Evolutionary conservation across 192 early-diverging fungal species (phyloP).

Genomic region (Jimgerdemannia flammicorona): DNA sequence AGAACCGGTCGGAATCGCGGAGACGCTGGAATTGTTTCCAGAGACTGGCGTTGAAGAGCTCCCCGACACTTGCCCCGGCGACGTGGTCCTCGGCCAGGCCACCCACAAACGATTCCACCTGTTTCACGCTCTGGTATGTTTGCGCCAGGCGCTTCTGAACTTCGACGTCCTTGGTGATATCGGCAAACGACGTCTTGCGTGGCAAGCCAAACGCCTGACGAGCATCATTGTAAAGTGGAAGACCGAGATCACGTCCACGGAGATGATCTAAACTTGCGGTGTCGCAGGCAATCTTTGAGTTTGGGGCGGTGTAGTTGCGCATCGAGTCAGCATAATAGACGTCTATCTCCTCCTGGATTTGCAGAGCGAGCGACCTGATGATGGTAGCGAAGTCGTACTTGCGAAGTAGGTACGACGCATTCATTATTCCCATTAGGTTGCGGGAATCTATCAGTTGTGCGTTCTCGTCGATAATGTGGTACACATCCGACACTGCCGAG

Average conservation of each 20-base stretch:
- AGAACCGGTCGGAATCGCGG: slow-evolving; percentile 45
- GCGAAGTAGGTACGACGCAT: no score
- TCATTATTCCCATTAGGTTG: no score
- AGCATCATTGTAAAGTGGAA: slow-evolving; percentile 9
- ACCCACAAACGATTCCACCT: slow-evolving; percentile 12
- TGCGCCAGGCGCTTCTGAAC: no score
- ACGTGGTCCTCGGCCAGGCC: slow-evolving; percentile 10
- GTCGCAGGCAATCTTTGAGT: not conserved
- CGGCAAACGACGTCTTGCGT: slow-evolving; percentile 1
- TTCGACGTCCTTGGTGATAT: slow-evolving; percentile 3
- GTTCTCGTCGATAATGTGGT: no score
- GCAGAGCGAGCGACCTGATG: slow-evolving; percentile 2
- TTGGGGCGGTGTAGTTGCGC: not conserved
- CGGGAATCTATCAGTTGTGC: no score
- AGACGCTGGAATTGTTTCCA: slow-evolving; percentile 36
- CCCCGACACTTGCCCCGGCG: no score
- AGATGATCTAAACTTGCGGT: not conserved
- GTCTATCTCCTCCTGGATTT: slow-evolving; percentile 13
- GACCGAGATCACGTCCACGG: slow-evolving; percentile 4
- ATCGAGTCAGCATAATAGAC: slow-evolving; percentile 4
- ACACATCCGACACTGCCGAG: no score
- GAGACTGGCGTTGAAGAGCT: no score
- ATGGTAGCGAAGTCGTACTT: no score
- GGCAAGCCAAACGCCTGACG: not conserved
- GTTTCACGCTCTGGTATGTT: slow-evolving; percentile 5